Evolutionary conservation across 192 early-diverging fungal genomes (phyloP).

Genomic region (Coemansia furcata): DNA sequence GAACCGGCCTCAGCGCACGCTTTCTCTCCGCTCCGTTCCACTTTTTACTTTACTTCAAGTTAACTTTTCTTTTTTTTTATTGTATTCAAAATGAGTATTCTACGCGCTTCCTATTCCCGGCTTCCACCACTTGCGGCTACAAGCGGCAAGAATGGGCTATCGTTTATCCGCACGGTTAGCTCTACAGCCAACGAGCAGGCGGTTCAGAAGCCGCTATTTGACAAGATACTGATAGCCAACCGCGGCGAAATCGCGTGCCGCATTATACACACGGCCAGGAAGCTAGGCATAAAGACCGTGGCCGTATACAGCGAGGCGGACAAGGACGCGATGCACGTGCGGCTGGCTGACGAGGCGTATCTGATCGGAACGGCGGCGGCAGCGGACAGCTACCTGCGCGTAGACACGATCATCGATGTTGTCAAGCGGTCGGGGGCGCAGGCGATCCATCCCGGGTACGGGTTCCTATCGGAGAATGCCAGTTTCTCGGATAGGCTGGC

Average conservation of each 20-base stretch:
- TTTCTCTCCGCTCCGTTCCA: neutral
- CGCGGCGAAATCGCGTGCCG: constrained; percentile 94
- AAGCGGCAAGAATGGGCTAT: neutral
- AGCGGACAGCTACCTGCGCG: constrained; percentile 76
- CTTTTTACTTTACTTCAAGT: neutral
- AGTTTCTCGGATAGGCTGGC: constrained; percentile 78
- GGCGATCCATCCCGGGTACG: constrained; percentile 95
- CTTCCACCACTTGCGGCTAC: neutral
- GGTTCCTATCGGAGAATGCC: constrained; percentile 89
- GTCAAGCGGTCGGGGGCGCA: constrained; percentile 76
- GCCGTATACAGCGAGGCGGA: constrained; percentile 94
- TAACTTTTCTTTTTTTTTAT: neutral
- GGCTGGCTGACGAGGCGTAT: constrained; percentile 84
- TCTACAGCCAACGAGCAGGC: neutral
- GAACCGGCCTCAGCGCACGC: no score
- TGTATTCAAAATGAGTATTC: neutral
- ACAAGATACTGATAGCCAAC: constrained; percentile 94
- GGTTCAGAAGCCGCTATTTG: constrained; percentile 50
- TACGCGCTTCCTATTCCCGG: neutral
- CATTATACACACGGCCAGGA: constrained; percentile 86
- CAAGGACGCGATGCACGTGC: constrained; percentile 81
- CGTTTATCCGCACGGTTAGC: neutral
- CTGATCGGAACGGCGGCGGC: constrained; percentile 78
- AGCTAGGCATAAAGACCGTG: constrained; percentile 94
- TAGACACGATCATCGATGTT: constrained; percentile 76